Evolutionary conservation across 2,329 filamentous ascomycete species (phyloP).

Genomic region (Ophiocordyceps camponoti-saundersi): DNA sequence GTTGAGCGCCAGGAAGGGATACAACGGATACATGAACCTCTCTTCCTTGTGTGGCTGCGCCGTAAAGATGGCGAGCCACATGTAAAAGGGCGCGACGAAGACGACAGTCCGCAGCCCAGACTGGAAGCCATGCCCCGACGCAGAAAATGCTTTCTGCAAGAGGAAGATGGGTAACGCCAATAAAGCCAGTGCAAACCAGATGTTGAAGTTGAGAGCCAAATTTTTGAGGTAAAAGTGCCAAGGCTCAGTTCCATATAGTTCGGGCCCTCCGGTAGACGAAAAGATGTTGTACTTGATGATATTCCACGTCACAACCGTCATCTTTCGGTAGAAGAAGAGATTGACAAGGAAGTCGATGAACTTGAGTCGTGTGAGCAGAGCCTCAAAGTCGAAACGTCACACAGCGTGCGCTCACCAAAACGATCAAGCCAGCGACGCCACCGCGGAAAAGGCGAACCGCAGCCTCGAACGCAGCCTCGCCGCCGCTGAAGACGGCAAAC

Average conservation of each 20-base stretch:
- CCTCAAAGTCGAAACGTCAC: no score
- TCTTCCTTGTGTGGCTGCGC: constrained; percentile 94
- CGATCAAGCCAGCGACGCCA: constrained; percentile 41
- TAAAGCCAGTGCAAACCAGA: constrained; percentile 77
- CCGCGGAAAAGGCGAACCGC: constrained; percentile 50
- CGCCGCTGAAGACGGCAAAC: constrained; percentile 33
- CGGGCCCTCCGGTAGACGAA: constrained; percentile 61
- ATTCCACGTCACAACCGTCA: constrained; percentile 69
- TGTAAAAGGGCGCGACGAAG: constrained; percentile 74
- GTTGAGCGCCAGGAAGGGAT: constrained; percentile 79
- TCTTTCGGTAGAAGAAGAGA: constrained; percentile 68
- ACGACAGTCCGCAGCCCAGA: constrained; percentile 60
- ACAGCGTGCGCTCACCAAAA: constrained; percentile 41
- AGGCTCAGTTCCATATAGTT: constrained; percentile 89
- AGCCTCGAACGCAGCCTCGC: constrained; percentile 41
- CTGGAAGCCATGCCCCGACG: constrained; percentile 44
- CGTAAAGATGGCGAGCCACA: constrained; percentile 88
- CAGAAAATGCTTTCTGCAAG: constrained; percentile 49
- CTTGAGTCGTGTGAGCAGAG: constrained; percentile 20
- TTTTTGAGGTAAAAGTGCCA: constrained; percentile 97
- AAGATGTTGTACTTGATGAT: constrained; percentile 96
- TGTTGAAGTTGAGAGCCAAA: constrained; percentile 80
- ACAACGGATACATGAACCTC: constrained; percentile 94
- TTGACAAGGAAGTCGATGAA: constrained; percentile 55
- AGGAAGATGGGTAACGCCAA: constrained; percentile 58